Percentiles rank a stretch among this genome's conserved stretches.
Evolutionary conservation across 768 basidiomycete genomes (phyloP).

Genomic region (Boletus barrowsii): DNA sequence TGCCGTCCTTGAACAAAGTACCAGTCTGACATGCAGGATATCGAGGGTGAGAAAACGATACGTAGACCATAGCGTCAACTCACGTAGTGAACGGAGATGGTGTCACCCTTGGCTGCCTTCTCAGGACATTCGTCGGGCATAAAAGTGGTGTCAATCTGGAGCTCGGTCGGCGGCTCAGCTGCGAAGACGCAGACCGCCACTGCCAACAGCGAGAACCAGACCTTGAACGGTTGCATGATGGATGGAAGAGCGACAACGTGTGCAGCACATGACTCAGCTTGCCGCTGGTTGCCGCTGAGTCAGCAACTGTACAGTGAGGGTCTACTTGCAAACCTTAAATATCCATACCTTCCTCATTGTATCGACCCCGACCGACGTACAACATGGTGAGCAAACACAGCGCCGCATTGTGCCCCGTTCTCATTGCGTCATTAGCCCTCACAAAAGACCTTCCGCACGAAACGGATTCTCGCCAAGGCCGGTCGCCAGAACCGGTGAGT

Average conservation of each 20-base stretch:
- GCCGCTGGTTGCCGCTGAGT: conserved; percentile 25
- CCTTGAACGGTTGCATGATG: conserved; percentile 52
- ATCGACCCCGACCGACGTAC: conserved; percentile 36
- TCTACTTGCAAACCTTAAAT: conserved; percentile 35
- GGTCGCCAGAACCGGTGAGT: conserved; percentile 90
- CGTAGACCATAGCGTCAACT: conserved; percentile 18
- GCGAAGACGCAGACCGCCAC: conserved; percentile 48
- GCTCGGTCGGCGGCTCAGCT: conserved; percentile 48
- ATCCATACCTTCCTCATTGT: conserved; percentile 11
- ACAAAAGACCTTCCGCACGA: conserved; percentile 97
- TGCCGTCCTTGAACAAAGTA: conserved; percentile 68
- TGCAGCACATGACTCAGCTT: background rate
- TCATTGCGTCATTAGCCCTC: conserved; percentile 66
- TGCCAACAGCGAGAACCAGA: conserved; percentile 44
- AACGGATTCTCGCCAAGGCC: conserved; percentile 96
- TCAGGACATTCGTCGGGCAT: conserved; percentile 53
- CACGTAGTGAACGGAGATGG: conserved; percentile 77
- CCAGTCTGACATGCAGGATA: conserved; percentile 48
- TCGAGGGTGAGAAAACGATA: background rate
- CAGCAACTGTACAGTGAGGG: conserved; percentile 42
- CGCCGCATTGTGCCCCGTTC: background rate
- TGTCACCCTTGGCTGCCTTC: conserved; percentile 60
- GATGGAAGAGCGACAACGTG: background rate
- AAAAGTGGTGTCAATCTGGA: conserved; percentile 61
- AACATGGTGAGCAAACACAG: conserved; percentile 44